Percentiles rank a stretch among this genome's conserved stretches.
phyloP scores from a whole-genome alignment of 257 asterid species.

The Solanum raphanifolium region DNA sequence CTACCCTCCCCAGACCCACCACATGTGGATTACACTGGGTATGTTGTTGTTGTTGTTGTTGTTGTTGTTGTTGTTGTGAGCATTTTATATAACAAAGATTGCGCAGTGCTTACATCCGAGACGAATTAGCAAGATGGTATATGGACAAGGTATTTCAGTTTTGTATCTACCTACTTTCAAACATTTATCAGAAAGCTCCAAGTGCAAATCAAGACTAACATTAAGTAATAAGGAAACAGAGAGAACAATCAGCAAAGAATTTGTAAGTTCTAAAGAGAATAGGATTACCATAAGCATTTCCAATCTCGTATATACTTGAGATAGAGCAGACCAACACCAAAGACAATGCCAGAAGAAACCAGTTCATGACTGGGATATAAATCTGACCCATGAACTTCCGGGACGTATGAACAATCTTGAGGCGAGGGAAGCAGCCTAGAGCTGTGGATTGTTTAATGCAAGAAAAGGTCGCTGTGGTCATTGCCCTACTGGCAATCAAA shows the following conservation, averaged over 20 bases:
- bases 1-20: not conserved
- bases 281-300: slow-evolving; percentile 94
- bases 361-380: slow-evolving; percentile 94
- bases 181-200: not conserved
- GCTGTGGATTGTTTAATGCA: slow-evolving; percentile 91
- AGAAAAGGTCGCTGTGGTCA: slow-evolving; percentile 95
- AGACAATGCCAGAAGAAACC: slow-evolving; percentile 76
- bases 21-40: not conserved
- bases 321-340: slow-evolving; percentile 75
- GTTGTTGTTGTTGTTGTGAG: not conserved
- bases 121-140: not conserved
- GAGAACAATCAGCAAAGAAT: not conserved
- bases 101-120: not conserved
- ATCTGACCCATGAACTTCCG: slow-evolving; percentile 96
- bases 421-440: slow-evolving; percentile 98
- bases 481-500: slow-evolving; percentile 92
- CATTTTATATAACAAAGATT: not conserved
- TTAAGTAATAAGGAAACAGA: not conserved
- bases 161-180: not conserved
- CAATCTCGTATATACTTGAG: slow-evolving; percentile 86
- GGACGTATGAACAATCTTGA: slow-evolving; percentile 89
- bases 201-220: not conserved
- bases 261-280: not conserved
- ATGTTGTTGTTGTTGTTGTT: not conserved
- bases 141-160: not conserved